Evolutionary conservation across 2,329 filamentous ascomycete genomes (phyloP).

Genomic region (Nothomitra cinnamomea): DNA sequence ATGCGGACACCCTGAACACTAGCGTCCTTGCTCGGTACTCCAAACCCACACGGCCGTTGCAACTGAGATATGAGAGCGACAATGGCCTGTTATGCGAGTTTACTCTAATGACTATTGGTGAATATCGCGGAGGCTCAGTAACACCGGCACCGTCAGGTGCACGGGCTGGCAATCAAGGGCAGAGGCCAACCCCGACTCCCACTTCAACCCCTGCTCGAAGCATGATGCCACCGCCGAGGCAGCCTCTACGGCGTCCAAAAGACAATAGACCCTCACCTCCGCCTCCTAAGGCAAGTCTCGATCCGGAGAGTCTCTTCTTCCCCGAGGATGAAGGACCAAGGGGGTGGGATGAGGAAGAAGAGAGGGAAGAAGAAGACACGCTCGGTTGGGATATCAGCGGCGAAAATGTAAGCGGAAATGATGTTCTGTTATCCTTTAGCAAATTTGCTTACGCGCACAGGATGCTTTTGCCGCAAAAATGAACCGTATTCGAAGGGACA

Average conservation of each 20-base stretch:
- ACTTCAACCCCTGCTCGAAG: constrained; percentile 17
- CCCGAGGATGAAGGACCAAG: constrained; percentile 47
- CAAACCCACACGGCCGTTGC: constrained; percentile 50
- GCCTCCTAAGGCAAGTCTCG: constrained; percentile 36
- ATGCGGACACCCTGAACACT: constrained; percentile 53
- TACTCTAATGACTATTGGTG: constrained; percentile 67
- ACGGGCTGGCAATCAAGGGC: constrained; percentile 20
- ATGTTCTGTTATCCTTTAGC: constrained; percentile 13
- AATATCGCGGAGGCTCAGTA: constrained; percentile 27
- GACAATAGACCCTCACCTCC: constrained; percentile 18
- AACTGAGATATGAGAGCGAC: constrained; percentile 49
- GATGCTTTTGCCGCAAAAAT: background rate
- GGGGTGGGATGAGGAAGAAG: constrained; percentile 54
- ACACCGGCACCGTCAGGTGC: constrained; percentile 24
- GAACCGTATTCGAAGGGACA: background rate
- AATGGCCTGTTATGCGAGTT: constrained; percentile 56
- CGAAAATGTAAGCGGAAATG: constrained; percentile 32
- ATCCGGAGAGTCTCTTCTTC: constrained; percentile 56
- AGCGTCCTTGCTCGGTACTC: constrained; percentile 54
- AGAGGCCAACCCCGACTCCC: background rate
- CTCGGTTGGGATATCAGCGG: constrained; percentile 59
- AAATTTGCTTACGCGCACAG: background rate
- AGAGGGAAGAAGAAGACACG: constrained; percentile 45
- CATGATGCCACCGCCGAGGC: constrained; percentile 7
- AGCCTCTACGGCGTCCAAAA: constrained; percentile 9